Evolutionary conservation across 2,329 filamentous ascomycete species (phyloP), one percentile per base, ranked within the genome.

Genomic region (Arachnomyces sp.): DNA sequence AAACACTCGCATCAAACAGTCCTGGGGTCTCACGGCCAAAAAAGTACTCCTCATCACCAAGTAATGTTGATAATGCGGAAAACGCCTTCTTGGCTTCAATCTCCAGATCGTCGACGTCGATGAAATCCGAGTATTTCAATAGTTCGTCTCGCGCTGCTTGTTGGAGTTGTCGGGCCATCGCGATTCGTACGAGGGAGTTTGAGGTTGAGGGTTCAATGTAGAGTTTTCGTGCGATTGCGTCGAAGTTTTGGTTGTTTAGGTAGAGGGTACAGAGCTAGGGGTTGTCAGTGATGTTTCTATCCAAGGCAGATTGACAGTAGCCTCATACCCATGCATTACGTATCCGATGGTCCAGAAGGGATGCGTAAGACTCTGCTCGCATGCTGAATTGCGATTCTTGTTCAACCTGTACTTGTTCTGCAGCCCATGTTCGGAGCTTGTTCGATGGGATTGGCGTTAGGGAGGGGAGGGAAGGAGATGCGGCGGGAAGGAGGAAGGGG

Each of bases 1-100:
- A 96, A 2, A 96, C 77, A 39, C 78, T 79, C 5, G 90, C 89
- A 63, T 98, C 92, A 51, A 96, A 90, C 16, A 90, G 56, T 0
- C 80, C 78, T 0, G 90, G 86, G 12, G 61, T 57, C 20, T 60
- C 37, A 42, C 57, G 3, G 67, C 72, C 36, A 53, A 81, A 82
- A 58, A 83, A 84, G 69, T 78, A 82, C 13, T 65, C 53, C 29
- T 77, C 61, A 1, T 72, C 60, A 1, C 71, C 77, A 7, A 86
- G 64, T 7, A 82, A 53, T 14, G 61, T 67, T 2, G 77, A 76
- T 7, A 86, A 61, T 2, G 81, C 77, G 30, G 70, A 65, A 43
- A 84, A 77, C 1, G 81, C 81, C 38, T 75, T 72, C 16, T 68
- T 70, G 2, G 79, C 79, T 47, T 81, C 74, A 8, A 64, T 66